Evolutionary conservation across 2,329 filamentous ascomycete species (phyloP).

Genomic region (Fusarium palustre): DNA sequence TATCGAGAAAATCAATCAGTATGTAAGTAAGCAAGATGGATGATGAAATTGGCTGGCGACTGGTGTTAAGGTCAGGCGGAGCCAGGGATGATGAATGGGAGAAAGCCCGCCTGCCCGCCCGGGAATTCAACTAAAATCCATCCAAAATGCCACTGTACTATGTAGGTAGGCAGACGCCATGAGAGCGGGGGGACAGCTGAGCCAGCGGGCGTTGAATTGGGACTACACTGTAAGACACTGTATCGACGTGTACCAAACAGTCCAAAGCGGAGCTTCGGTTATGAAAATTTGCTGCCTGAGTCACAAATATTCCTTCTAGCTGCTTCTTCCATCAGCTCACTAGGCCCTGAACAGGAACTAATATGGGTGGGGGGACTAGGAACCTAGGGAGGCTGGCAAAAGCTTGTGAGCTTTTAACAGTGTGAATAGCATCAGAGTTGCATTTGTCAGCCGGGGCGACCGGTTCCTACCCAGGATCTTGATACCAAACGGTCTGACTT

Average conservation of each 20-base stretch:
- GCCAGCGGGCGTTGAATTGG: slow-evolving; percentile 16
- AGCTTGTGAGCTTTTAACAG: slow-evolving; percentile 17
- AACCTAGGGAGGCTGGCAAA: slow-evolving; percentile 28
- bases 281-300: slow-evolving; percentile 52
- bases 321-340: slow-evolving; percentile 39
- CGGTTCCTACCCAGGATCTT: slow-evolving; percentile 19
- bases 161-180: slow-evolving; percentile 1
- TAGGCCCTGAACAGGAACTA: slow-evolving; percentile 22
- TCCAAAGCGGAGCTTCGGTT: slow-evolving; percentile 15
- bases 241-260: slow-evolving; percentile 14
- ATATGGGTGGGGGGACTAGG: slow-evolving; percentile 25
- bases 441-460: slow-evolving; percentile 46
- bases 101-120: neutral
- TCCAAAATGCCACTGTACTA: neutral
- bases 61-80: slow-evolving; percentile 39
- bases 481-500: slow-evolving; percentile 22
- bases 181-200: slow-evolving; percentile 20
- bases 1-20: slow-evolving; percentile 12
- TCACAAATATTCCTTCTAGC: slow-evolving; percentile 50
- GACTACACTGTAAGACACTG: slow-evolving; percentile 23
- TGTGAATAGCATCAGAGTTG: slow-evolving; percentile 34
- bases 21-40: slow-evolving; percentile 40
- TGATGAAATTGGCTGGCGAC: slow-evolving; percentile 41
- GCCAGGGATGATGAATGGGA: slow-evolving; percentile 26
- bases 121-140: neutral